These are phyloP conservation scores for Papiliotrema nemorosa DNA, from an alignment of 1,284 basidiomycete genomes.

Conservation along the genomic window DNA sequence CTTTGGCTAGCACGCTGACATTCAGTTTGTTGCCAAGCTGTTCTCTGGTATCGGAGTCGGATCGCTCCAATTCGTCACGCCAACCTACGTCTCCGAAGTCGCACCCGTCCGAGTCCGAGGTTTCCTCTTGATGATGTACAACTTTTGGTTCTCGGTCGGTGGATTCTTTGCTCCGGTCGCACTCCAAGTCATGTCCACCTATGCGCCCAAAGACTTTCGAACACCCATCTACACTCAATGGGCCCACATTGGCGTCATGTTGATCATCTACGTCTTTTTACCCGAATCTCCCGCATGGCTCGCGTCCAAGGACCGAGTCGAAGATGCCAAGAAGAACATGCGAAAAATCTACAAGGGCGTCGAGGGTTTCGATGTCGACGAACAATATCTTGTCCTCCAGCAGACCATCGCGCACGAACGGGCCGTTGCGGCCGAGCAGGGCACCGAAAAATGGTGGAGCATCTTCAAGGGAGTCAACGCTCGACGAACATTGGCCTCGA, in stretches of 20 bases:
- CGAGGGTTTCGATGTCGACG: constrained; percentile 19
- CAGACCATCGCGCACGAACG: constrained; percentile 14
- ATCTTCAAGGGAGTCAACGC: constrained; percentile 9
- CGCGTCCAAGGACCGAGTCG: constrained; percentile 17
- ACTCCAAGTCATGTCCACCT: constrained; percentile 15
- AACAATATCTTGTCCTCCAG: constrained; percentile 16
- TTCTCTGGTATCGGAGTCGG: constrained; percentile 29
- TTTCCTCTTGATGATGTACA: constrained; percentile 29
- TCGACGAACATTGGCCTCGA: constrained; percentile 17
- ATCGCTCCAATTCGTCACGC: constrained; percentile 25
- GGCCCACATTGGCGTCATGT: constrained; percentile 26
- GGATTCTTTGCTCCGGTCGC: constrained; percentile 16
- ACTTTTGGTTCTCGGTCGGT: constrained; percentile 26
- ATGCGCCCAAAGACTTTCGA: constrained; percentile 15
- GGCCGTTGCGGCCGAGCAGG: constrained; percentile 1
- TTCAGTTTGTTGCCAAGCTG: constrained; percentile 17
- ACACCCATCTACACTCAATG: constrained; percentile 29
- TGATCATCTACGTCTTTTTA: constrained; percentile 28
- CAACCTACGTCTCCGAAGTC: constrained; percentile 30
- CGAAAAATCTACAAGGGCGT: constrained; percentile 17
- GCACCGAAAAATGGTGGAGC: constrained; percentile 10
- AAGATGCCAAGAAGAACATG: constrained; percentile 19
- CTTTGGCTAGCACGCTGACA: neutral
- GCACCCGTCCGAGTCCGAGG: constrained; percentile 27
- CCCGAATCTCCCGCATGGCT: constrained; percentile 30